Conservation (phyloP, 1,139 yeast genomes). For the Kodamaea sp. region DNA sequence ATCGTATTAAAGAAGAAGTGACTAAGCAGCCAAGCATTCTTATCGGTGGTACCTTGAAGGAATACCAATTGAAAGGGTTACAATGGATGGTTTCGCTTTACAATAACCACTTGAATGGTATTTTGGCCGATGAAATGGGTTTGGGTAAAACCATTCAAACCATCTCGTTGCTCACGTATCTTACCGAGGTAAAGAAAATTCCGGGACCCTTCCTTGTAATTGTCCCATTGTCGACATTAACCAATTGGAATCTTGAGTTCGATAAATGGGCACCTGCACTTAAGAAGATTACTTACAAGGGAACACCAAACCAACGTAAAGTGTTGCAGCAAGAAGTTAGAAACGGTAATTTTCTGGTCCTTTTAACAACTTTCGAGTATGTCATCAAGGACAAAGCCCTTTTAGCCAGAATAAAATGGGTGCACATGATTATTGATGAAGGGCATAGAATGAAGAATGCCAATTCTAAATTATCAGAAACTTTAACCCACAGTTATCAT, state of each 20-base stretch:
- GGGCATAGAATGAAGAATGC: constrained; percentile 88
- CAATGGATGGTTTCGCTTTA: constrained; percentile 98
- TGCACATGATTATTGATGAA: constrained; percentile 86
- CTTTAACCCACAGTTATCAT: constrained; percentile 71
- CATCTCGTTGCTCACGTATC: constrained; percentile 71
- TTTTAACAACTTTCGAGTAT: constrained; percentile 79
- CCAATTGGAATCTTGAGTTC: constrained; percentile 84
- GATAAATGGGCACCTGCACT: constrained; percentile 85
- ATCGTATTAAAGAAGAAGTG: constrained; percentile 66
- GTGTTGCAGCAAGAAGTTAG: constrained; percentile 61
- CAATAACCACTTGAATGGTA: constrained; percentile 92
- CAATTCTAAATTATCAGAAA: constrained; percentile 69
- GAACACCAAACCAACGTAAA: constrained; percentile 71
- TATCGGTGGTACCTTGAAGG: constrained; percentile 88
- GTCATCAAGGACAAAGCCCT: constrained; percentile 73
- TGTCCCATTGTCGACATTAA: constrained; percentile 80
- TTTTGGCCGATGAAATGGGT: constrained; percentile 94
- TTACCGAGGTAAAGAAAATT: constrained; percentile 67
- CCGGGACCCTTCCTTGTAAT: constrained; percentile 75
- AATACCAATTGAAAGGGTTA: constrained; percentile 88
- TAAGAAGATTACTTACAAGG: constrained; percentile 70
- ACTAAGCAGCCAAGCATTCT: constrained; percentile 64
- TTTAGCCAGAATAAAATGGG: constrained; percentile 70
- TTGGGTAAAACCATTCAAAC: constrained; percentile 88
- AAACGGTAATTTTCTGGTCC: constrained; percentile 69